Percentiles rank a stretch among this genome's conserved stretches.
Evolutionary conservation across 345 rosid genomes (phyloP).

Genomic region (Bruguiera sexangula): DNA sequence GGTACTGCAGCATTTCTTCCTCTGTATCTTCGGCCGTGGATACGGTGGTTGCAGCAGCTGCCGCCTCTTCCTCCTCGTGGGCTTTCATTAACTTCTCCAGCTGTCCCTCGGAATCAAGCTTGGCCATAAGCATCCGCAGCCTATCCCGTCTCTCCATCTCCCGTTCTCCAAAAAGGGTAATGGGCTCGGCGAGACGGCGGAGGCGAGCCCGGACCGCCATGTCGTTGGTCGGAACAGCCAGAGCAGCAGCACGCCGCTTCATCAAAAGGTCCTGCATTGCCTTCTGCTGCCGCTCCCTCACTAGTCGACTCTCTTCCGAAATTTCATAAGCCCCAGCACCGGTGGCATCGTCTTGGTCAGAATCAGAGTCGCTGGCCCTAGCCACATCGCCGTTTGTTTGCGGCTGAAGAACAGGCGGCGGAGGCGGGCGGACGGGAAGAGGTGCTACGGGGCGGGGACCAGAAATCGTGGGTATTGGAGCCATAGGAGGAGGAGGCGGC

Average conservation of each 20-base stretch:
- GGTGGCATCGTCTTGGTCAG: conserved; percentile 50
- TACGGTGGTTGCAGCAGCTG: conserved; percentile 30
- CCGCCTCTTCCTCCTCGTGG: conserved; percentile 82
- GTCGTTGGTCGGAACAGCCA: conserved; percentile 97
- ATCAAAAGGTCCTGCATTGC: conserved; percentile 72
- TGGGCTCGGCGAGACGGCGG: conserved; percentile 83
- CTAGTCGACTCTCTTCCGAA: conserved; percentile 65
- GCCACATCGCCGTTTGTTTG: conserved; percentile 52
- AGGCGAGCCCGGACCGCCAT: conserved; percentile 84
- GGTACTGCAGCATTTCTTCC: conserved; percentile 66
- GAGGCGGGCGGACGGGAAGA: conserved; percentile 45
- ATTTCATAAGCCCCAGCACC: conserved; percentile 40
- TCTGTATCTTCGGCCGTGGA: conserved; percentile 43
- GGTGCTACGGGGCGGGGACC: conserved; percentile 54
- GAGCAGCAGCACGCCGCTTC: conserved; percentile 88
- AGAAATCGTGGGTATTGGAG: conserved; percentile 53
- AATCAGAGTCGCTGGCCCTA: conserved; percentile 50
- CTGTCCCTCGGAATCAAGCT: conserved; percentile 77
- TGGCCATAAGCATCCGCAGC: conserved; percentile 79
- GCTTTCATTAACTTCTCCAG: conserved; percentile 78
- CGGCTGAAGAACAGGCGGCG: conserved; percentile 47
- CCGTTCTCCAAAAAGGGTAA: conserved; percentile 89
- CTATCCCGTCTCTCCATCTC: conserved; percentile 98
- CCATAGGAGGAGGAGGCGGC: conserved; percentile 38
- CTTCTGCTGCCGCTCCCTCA: conserved; percentile 84